Percentiles rank a stretch among this genome's conserved stretches.
Conservation (phyloP, 2,329 filamentous ascomycete species). For the Xylariomycetidae sp. region DNA sequence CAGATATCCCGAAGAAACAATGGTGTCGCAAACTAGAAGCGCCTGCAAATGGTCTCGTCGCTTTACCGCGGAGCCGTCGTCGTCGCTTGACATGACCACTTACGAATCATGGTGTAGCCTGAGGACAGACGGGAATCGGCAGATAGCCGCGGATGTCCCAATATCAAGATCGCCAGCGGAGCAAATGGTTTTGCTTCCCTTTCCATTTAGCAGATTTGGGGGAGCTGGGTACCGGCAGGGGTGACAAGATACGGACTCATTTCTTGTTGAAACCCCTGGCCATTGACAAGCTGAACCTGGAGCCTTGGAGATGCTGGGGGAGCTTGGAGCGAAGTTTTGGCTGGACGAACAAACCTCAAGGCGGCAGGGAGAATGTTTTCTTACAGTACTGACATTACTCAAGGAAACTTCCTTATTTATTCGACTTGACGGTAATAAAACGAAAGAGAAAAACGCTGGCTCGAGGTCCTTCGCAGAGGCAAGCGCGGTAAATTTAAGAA, state of each 20-base stretch:
- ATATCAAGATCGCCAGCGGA: conserved; percentile 21
- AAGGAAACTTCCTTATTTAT: too few species aligned
- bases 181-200: conserved; percentile 7
- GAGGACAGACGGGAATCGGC: conserved; percentile 4
- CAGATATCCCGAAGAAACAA: too few species aligned
- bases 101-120: neutral
- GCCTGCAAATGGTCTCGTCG: neutral
- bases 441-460: too few species aligned
- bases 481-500: too few species aligned
- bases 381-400: too few species aligned
- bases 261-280: neutral
- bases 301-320: too few species aligned
- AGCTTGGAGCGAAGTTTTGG: too few species aligned
- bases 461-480: too few species aligned
- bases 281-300: neutral
- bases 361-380: neutral
- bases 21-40: neutral
- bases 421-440: too few species aligned
- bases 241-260: conserved; percentile 3
- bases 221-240: conserved; percentile 6
- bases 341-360: too few species aligned
- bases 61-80: neutral
- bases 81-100: neutral
- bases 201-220: conserved; percentile 4
- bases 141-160: conserved; percentile 12